Percentiles rank a stretch among this genome's conserved stretches.
phyloP scores from a whole-genome alignment of 768 basidiomycete genomes.

The Hypholoma fasciculare region DNA sequence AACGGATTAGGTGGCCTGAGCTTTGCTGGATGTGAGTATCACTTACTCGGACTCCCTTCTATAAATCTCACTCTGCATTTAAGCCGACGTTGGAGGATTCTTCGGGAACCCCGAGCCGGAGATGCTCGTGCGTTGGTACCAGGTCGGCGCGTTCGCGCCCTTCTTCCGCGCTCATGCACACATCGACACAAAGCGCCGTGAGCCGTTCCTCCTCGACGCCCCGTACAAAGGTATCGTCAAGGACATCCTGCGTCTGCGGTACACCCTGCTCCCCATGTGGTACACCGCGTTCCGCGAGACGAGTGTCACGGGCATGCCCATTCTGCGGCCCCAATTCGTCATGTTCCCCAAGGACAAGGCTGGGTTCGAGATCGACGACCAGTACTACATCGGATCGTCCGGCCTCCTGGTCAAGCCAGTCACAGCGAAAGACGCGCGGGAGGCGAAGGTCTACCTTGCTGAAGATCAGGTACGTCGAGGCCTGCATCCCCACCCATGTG shows the following conservation, averaged over 20 bases:
- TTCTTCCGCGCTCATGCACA: constrained; percentile 99
- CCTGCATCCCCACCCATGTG: constrained; percentile 3
- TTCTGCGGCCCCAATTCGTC: constrained; percentile 95
- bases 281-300: constrained; percentile 97
- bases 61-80: not conserved
- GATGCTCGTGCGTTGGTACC: constrained; percentile 97
- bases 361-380: constrained; percentile 91
- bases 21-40: constrained; percentile 80
- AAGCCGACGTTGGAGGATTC: constrained; percentile 98
- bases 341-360: constrained; percentile 86
- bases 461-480: constrained; percentile 67
- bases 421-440: constrained; percentile 67
- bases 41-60: constrained; percentile 2
- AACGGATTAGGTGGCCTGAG: constrained; percentile 89
- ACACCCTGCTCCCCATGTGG: constrained; percentile 89
- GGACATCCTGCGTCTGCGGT: constrained; percentile 78
- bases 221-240: constrained; percentile 85
- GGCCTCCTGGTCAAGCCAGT: constrained; percentile 93
- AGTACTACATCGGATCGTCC: constrained; percentile 87
- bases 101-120: constrained; percentile 95
- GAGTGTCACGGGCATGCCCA: constrained; percentile 76
- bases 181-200: constrained; percentile 95
- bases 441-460: constrained; percentile 77
- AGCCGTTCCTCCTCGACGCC: constrained; percentile 90
- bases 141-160: constrained; percentile 90